Base-by-base conservation (phyloP, 805 yeast genomes). In the Metschnikowia peoriensis region DNA sequence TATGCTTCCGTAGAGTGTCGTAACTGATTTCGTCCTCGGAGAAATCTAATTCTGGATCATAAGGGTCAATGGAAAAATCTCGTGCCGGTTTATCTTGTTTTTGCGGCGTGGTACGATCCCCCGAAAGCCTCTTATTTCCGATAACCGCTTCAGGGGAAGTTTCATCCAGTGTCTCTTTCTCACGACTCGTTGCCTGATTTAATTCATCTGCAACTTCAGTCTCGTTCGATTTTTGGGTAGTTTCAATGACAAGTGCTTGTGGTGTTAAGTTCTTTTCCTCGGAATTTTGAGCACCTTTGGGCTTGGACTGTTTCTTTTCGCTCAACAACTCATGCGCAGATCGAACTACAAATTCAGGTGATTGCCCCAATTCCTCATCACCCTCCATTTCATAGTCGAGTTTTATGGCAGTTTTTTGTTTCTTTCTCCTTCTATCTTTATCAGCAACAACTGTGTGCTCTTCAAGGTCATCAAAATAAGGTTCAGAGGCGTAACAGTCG, bases 381-480 rank as follows among this genome's bases (percentile, higher is more conserved):
- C 68, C 79, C 40, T 70, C 67, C 8, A 64, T 73, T 8, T 65
- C 75, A 54, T 75, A 69, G 32, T 58, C 61, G 17, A 78, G 57
- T 46, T 61, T 71, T 1, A 73, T 71, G 41, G 65, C 62, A 29
- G 67, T 58, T 47, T 66, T 65, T 56, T 61, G 69, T 56, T 61
- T 65, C 49, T 61, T 61, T 41, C 55, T 55, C 49, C 46, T 47
- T 42, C 41, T 51, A 15, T 41, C 32, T 12, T 38, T 44, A 3
- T 41, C 47, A 41, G 40, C 35, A 16, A 46, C 49, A 16, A 11
- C 14, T 14, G 38, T 17, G n/a, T 28, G 38, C 14, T 47, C 40
- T 40, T 41, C 49, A 55, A 79, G 59, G 53, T 77, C 82, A 11
- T 71, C 76, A 62, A 84, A 85, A 65, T 69, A 84, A 4, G 76